These are phyloP conservation scores for Quercus parvula DNA, from an alignment of 306 rosid genomes.

Conservation along the genomic window DNA sequence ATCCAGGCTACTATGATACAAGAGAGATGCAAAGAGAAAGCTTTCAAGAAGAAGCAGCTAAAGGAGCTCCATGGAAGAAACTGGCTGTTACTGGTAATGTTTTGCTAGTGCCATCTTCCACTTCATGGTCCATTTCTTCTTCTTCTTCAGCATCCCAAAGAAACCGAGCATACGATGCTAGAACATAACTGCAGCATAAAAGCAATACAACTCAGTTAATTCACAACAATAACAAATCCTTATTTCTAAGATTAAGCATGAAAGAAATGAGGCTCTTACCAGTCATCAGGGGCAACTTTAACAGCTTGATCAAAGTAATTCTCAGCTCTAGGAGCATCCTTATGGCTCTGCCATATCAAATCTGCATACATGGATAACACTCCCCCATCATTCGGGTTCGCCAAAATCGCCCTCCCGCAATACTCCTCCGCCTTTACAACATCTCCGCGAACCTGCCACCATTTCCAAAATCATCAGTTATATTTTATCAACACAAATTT, in stretches of 20 bases:
- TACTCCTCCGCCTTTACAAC: constrained; percentile 76
- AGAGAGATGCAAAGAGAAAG: constrained; percentile 6
- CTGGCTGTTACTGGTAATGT: constrained; percentile 27
- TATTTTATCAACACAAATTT: background rate
- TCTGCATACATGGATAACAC: constrained; percentile 72
- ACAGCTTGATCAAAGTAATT: constrained; percentile 68
- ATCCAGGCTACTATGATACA: constrained; percentile 23
- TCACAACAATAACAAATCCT: constrained; percentile 1
- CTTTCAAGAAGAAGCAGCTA: constrained; percentile 61
- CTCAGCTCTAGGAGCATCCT: constrained; percentile 76
- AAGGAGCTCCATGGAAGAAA: constrained; percentile 49
- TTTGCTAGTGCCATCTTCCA: constrained; percentile 22
- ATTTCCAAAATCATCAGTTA: background rate
- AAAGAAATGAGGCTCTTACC: constrained; percentile 34
- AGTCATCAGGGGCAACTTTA: constrained; percentile 69
- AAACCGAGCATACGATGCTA: constrained; percentile 80
- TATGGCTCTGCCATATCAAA: constrained; percentile 67
- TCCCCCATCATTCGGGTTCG: constrained; percentile 62
- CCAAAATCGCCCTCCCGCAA: constrained; percentile 82
- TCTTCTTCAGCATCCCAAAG: constrained; percentile 90
- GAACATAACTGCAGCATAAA: constrained; percentile 62
- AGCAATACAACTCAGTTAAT: constrained; percentile 8
- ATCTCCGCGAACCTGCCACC: constrained; percentile 54
- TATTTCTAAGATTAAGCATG: background rate
- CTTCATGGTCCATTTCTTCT: constrained; percentile 19